Evolutionary conservation across 148 eudicot species (phyloP).

Genomic region (Nepenthes mirabilis): DNA sequence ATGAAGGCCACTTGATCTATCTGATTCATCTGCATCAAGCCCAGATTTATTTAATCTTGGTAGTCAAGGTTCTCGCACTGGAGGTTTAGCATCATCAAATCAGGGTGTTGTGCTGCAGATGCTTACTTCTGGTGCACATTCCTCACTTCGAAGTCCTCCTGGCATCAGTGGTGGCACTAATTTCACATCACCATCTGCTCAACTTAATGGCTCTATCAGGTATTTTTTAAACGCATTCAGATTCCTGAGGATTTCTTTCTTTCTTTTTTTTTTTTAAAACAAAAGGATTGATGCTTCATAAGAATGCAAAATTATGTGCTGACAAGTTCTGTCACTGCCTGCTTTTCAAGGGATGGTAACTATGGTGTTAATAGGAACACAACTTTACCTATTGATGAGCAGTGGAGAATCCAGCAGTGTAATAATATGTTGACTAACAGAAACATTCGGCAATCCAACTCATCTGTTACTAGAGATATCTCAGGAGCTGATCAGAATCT

Average conservation of each 20-base stretch:
- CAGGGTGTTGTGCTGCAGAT: conserved; percentile 17
- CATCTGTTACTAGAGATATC: conserved; percentile 42
- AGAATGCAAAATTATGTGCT: neutral
- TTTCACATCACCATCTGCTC: conserved; percentile 25
- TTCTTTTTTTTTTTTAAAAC: too few relatives aligned
- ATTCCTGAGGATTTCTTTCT: neutral
- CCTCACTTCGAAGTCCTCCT: conserved; percentile 15
- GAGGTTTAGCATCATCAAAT: conserved; percentile 21
- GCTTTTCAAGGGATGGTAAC: conserved; percentile 45
- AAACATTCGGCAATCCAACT: conserved; percentile 38
- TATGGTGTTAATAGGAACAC: conserved; percentile 46
- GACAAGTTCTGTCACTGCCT: neutral
- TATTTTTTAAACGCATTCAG: conserved; percentile 13
- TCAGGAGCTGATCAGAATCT: conserved; percentile 58
- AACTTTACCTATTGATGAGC: conserved; percentile 59
- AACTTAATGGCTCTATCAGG: conserved; percentile 40
- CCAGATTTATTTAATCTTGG: conserved; percentile 47
- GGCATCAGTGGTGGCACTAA: conserved; percentile 23
- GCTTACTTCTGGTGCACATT: conserved; percentile 17
- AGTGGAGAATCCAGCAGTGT: conserved; percentile 56
- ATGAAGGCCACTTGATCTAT: conserved; percentile 83
- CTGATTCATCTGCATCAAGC: conserved; percentile 51
- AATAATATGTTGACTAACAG: conserved; percentile 55
- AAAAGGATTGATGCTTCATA: neutral
- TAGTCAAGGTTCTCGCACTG: conserved; percentile 33